These are phyloP conservation scores for Solanum lycopersicoides DNA, from an alignment of 257 asterid genomes.

Conservation along the genomic window DNA sequence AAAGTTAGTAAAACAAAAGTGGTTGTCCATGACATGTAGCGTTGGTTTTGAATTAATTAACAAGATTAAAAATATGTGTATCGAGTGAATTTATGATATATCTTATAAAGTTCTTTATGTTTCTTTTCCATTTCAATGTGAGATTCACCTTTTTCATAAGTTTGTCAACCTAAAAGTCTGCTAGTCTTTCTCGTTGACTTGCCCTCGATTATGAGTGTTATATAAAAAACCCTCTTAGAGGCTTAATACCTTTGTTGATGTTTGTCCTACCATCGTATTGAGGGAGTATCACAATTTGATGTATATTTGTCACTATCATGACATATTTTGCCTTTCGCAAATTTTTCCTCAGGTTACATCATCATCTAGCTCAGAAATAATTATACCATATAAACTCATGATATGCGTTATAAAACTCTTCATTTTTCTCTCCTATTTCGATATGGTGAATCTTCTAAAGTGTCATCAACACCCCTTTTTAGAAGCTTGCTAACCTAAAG, in stretches of 20 bases:
- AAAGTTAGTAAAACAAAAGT: neutral
- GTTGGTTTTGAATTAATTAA: neutral
- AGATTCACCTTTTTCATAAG: neutral
- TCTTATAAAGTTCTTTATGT: neutral
- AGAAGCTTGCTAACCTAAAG: neutral
- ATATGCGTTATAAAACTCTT: neutral
- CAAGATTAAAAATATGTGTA: neutral
- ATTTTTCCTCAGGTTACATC: neutral
- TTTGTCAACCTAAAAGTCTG: neutral
- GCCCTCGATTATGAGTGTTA: rapidly evolving
- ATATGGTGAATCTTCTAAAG: neutral
- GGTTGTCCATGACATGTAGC: neutral
- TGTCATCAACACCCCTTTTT: neutral
- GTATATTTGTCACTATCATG: neutral
- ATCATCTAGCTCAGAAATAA: neutral
- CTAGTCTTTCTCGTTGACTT: neutral
- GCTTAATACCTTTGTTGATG: neutral
- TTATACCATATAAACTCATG: neutral
- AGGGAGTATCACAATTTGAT: neutral
- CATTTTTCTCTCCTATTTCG: neutral
- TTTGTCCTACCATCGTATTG: neutral
- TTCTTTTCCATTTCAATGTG: rapidly evolving
- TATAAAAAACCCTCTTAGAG: neutral
- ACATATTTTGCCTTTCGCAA: neutral
- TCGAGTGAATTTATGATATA: neutral